These are phyloP conservation scores for Phtheirospermum japonicum DNA, from an alignment of 257 asterid genomes.

Conservation along the genomic window DNA sequence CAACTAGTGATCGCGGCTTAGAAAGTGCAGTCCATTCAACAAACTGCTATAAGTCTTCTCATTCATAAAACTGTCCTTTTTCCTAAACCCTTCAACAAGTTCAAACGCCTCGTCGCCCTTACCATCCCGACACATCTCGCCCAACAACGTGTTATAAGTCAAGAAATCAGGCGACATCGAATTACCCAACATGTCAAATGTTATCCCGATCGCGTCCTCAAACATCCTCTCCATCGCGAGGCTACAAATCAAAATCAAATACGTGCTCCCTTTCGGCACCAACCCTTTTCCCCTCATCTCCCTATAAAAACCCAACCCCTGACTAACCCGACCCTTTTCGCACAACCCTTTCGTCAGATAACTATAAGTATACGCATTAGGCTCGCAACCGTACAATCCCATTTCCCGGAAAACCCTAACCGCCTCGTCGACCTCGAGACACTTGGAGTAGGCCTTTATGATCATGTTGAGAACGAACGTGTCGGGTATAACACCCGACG, in stretches of 20 bases:
- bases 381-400: constrained; percentile 93
- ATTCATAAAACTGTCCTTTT: constrained; percentile 68
- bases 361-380: constrained; percentile 66
- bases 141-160: too few relatives aligned
- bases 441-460: too few relatives aligned
- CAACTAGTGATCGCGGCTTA: constrained; percentile 37
- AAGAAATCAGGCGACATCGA: too few relatives aligned
- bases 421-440: constrained; percentile 85
- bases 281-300: constrained; percentile 68
- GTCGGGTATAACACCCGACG: too few relatives aligned
- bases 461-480: too few relatives aligned
- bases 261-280: constrained; percentile 58
- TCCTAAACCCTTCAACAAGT: constrained; percentile 64
- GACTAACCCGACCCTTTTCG: constrained; percentile 78
- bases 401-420: constrained; percentile 74
- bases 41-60: constrained; percentile 68
- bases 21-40: constrained; percentile 65
- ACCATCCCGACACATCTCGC: constrained; percentile 84
- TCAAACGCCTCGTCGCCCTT: constrained; percentile 71
- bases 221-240: too few relatives aligned
- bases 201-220: too few relatives aligned
- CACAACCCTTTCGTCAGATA: constrained; percentile 68
- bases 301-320: too few relatives aligned
- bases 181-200: too few relatives aligned
- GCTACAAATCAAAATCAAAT: constrained; percentile 59